Conservation (phyloP, 2,329 filamentous ascomycete genomes). For the Didymella exigua region DNA sequence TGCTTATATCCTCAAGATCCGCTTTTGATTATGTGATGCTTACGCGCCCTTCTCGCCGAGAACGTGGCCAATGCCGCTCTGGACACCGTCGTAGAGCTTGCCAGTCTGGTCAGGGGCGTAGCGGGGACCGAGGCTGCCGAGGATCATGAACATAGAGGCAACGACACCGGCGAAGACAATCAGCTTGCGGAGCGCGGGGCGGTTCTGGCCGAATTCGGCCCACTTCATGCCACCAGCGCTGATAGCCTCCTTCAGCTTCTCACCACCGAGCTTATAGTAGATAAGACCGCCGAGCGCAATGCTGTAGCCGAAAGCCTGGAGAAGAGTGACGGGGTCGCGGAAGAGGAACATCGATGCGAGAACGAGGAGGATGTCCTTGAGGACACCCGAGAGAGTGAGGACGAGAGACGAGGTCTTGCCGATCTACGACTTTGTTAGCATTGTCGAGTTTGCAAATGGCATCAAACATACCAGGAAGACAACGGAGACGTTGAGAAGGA, state of each 20-base stretch:
- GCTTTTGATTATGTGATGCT: conserved; percentile 6
- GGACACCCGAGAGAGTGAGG: conserved; percentile 83
- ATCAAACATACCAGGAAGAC: conserved; percentile 74
- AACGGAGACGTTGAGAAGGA: conserved; percentile 82
- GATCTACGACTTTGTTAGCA: conserved; percentile 61
- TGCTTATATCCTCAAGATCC: conserved; percentile 5
- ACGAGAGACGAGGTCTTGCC: conserved; percentile 87
- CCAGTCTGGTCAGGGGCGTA: conserved; percentile 47
- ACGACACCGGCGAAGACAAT: conserved; percentile 69
- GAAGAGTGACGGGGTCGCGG: conserved; percentile 72
- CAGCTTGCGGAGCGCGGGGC: conserved; percentile 78
- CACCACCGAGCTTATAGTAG: conserved; percentile 84
- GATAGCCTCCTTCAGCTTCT: conserved; percentile 81
- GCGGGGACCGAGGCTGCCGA: conserved; percentile 57
- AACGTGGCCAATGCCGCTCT: conserved; percentile 41
- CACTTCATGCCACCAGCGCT: conserved; percentile 75
- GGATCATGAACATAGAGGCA: conserved; percentile 70
- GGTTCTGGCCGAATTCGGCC: conserved; percentile 81
- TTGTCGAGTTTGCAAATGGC: not conserved
- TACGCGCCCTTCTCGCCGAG: conserved; percentile 32
- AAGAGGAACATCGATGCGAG: conserved; percentile 80
- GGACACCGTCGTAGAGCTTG: conserved; percentile 43
- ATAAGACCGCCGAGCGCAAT: conserved; percentile 79
- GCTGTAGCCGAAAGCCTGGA: conserved; percentile 84
- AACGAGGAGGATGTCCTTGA: conserved; percentile 87